Evolutionary conservation across 148 eudicot genomes (phyloP).

Genomic region (Rheum nobile): DNA sequence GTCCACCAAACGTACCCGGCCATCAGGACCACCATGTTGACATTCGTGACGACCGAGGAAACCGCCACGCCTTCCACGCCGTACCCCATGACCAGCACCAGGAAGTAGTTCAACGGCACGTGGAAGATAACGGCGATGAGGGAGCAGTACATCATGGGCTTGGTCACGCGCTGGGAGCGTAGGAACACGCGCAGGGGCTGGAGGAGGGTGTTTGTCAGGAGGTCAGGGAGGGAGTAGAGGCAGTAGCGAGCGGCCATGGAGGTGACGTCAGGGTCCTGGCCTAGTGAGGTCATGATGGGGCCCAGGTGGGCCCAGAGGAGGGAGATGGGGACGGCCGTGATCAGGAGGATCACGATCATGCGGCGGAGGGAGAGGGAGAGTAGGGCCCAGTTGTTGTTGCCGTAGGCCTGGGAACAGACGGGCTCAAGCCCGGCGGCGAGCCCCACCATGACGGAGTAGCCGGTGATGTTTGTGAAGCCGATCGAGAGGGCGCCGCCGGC

Average conservation of each 20-base stretch:
- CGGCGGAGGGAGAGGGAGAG: constrained; percentile 53
- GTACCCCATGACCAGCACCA: constrained; percentile 35
- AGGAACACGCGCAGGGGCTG: constrained; percentile 75
- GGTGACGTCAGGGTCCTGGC: constrained; percentile 68
- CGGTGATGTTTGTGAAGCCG: constrained; percentile 93
- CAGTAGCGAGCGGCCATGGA: constrained; percentile 67
- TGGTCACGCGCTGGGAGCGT: constrained; percentile 78
- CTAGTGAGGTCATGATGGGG: constrained; percentile 62
- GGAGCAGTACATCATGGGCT: constrained; percentile 84
- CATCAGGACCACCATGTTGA: constrained; percentile 69
- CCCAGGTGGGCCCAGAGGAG: constrained; percentile 61
- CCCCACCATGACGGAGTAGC: constrained; percentile 82
- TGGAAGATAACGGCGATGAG: constrained; percentile 63
- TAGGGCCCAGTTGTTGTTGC: constrained; percentile 49
- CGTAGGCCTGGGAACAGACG: constrained; percentile 73
- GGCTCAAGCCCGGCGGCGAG: constrained; percentile 86
- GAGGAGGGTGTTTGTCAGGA: constrained; percentile 57
- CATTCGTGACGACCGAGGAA: constrained; percentile 61
- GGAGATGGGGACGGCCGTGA: constrained; percentile 57
- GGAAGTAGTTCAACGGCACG: constrained; percentile 54
- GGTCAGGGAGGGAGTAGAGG: constrained; percentile 64
- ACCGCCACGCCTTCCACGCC: constrained; percentile 82
- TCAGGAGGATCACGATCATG: constrained; percentile 63
- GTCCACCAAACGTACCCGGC: constrained; percentile 45
- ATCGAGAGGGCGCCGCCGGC: constrained; percentile 94